Evolutionary conservation across 495 filamentous ascomycete genomes (phyloP).

Genomic region (Aspergillus sparsus): DNA sequence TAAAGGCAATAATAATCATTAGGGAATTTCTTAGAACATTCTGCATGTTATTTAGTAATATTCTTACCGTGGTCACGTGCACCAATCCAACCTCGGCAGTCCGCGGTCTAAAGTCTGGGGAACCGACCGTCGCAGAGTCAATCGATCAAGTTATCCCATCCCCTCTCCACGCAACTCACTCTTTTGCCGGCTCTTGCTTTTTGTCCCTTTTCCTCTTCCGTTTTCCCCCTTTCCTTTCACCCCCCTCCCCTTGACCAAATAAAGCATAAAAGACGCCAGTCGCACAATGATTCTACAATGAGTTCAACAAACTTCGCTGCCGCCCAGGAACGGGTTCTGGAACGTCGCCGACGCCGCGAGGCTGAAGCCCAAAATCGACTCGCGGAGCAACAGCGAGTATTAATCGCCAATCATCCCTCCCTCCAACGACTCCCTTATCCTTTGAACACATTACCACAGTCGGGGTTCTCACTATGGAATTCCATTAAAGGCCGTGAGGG

Average conservation of each 20-base stretch:
- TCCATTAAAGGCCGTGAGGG: constrained; percentile 72
- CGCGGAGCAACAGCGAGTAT: constrained; percentile 57
- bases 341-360: constrained; percentile 73
- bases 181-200: too few relatives aligned
- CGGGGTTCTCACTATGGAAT: constrained; percentile 66
- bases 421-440: constrained; percentile 66
- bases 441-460: constrained; percentile 57
- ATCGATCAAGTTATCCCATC: not conserved
- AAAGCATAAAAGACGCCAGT: not conserved
- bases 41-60: constrained; percentile 5
- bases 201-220: too few relatives aligned
- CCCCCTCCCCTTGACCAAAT: too few relatives aligned
- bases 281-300: constrained; percentile 56
- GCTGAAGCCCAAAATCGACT: constrained; percentile 57
- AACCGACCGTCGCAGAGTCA: constrained; percentile 27
- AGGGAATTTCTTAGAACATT: too few relatives aligned
- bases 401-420: constrained; percentile 52
- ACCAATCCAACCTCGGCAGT: constrained; percentile 35
- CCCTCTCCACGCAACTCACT: too few relatives aligned
- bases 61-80: constrained; percentile 32
- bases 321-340: constrained; percentile 79
- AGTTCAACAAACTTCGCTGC: constrained; percentile 76
- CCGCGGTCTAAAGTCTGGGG: constrained; percentile 31
- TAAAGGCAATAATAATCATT: too few relatives aligned
- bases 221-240: too few relatives aligned